Percentiles rank a stretch among this genome's conserved stretches.
Conservation (phyloP, 129 eudicot species). For the Lonicera japonica region DNA sequence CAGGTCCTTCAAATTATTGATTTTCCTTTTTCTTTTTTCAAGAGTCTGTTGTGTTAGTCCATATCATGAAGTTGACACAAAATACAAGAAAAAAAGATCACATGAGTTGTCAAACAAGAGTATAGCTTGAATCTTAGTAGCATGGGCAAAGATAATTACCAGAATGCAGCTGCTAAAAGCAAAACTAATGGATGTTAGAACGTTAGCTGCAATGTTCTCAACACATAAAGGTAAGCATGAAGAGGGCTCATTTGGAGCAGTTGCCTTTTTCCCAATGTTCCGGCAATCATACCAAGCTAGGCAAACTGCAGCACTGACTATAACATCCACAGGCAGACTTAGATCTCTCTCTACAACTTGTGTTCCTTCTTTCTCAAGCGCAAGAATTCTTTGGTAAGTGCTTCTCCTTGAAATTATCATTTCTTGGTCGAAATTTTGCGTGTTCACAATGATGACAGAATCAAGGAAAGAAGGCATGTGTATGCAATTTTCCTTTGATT, state of each 20-base stretch:
- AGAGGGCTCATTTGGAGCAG: slow-evolving; percentile 53
- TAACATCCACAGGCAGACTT: slow-evolving; percentile 63
- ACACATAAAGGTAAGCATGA: slow-evolving; percentile 63
- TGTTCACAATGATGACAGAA: slow-evolving; percentile 61
- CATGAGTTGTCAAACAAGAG: not conserved
- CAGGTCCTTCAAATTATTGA: no score
- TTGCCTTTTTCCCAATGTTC: slow-evolving; percentile 71
- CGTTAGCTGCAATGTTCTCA: slow-evolving; percentile 83
- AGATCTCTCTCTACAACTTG: slow-evolving; percentile 85
- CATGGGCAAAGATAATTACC: slow-evolving; percentile 41
- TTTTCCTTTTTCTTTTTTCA: no score
- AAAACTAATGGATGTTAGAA: slow-evolving; percentile 81
- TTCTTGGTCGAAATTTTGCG: slow-evolving; percentile 60
- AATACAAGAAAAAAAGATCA: no score
- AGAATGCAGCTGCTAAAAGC: slow-evolving; percentile 77
- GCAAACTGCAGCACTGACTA: slow-evolving; percentile 66
- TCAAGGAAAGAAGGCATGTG: slow-evolving; percentile 34
- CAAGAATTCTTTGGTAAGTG: slow-evolving; percentile 80
- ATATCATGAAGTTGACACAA: no score
- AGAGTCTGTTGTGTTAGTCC: no score
- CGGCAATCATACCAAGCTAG: slow-evolving; percentile 71
- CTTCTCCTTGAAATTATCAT: slow-evolving; percentile 89
- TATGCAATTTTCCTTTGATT: slow-evolving; percentile 25
- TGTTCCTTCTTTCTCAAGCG: slow-evolving; percentile 74
- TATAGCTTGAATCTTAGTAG: not conserved